Base-by-base conservation (phyloP, 257 asterid species). In the Lycium ferocissimum region DNA sequence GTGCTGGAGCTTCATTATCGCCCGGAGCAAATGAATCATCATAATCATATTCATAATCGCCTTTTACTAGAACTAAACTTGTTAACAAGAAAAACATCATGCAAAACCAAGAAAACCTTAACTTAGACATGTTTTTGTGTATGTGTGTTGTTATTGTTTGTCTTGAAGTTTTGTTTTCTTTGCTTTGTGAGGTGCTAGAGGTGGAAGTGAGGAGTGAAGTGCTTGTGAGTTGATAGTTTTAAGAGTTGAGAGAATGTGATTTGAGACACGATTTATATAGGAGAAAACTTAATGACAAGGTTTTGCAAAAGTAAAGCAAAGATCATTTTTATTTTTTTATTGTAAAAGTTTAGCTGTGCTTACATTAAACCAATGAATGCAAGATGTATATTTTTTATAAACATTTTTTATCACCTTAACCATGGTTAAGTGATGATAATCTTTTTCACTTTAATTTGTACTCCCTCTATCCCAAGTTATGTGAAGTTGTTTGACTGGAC, bases 21-120 rank as follows among this genome's bases (percentile, higher is more conserved):
- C 4, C 43, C 33, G 82, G 82, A 54, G 63, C 65, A 76, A 26
- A 76, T 53, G 65, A 22, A 76, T 76, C 82, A 26, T 76, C 65
- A 9, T 51, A 76, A 26, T 51, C 82, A 56, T 51, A 26, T 38
- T 14, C 53, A 53, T 76, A 33, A 26, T 76, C 82, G 4, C 65
- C 82, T 14, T 76, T 9, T 51, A 22, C 65, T 26, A 76, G 9
- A 14, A 33, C 82, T 51, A 8, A 76, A 51, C 63, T 22, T 22
- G 63, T 76, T 15, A 76, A 76, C 70, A 62, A 62, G 2, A 62
- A 22, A 20, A 62, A 22, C 14, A 76, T 53, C 47, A 76, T 51
- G 47, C 61, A 49, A 76, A 76, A 1, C 20, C n/a, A 73, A 47
- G 43, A 75, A 75, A 75, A 51, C 20, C 80, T 49, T 75, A 53